These are phyloP conservation scores for Pseudocercospora musae DNA, from an alignment of 2,329 filamentous ascomycete species.

Conservation along the genomic window DNA sequence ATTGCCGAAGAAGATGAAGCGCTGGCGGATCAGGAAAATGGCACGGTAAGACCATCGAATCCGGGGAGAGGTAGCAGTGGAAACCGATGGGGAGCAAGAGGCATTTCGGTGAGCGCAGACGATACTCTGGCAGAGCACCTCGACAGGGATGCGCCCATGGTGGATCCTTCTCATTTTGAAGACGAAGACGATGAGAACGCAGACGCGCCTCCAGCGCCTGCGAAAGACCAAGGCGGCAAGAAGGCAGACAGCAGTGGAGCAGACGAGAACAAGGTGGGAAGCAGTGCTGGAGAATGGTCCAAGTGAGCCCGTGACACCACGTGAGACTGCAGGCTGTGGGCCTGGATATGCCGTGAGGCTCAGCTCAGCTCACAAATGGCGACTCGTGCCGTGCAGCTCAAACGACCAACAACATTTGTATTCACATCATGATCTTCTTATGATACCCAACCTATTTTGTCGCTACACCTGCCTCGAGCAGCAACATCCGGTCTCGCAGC, in stretches of 20 bases:
- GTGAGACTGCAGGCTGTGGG: background rate
- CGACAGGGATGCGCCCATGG: slow-evolving; percentile 35
- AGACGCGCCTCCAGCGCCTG: slow-evolving; percentile 36
- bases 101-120: slow-evolving; percentile 59
- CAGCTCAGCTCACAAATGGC: background rate
- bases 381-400: background rate
- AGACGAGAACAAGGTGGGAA: slow-evolving; percentile 21
- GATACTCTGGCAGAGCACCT: slow-evolving; percentile 45
- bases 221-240: slow-evolving; percentile 21
- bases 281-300: slow-evolving; percentile 25
- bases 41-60: slow-evolving; percentile 26
- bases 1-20: slow-evolving; percentile 61
- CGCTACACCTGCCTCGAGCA: background rate
- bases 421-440: slow-evolving; percentile 2
- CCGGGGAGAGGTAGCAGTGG: slow-evolving; percentile 21
- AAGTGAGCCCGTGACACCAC: background rate
- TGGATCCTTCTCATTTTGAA: slow-evolving; percentile 48
- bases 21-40: slow-evolving; percentile 39
- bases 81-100: slow-evolving; percentile 56
- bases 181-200: slow-evolving; percentile 42
- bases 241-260: slow-evolving; percentile 8
- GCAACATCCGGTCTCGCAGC: background rate
- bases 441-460: slow-evolving; percentile 7
- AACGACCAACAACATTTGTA: background rate
- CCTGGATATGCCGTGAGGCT: background rate